Base-by-base conservation (phyloP, 768 basidiomycete species). In the Tylopilus plumbeoviolaceoides region DNA sequence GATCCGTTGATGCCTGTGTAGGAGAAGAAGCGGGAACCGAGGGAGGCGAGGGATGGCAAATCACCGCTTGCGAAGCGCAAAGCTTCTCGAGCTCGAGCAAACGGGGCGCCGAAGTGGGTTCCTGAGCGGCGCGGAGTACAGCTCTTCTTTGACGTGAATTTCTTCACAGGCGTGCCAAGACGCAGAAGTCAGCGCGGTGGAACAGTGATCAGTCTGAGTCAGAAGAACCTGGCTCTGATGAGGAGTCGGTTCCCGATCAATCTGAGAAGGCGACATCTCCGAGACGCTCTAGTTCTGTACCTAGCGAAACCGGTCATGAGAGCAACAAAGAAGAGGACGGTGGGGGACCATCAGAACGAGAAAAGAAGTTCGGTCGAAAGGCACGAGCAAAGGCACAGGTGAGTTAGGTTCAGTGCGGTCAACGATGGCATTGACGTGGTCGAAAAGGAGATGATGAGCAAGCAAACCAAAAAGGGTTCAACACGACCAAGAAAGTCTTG, bases 21-120 rank as follows among this genome's bases (percentile, higher is more conserved):
- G 62, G 72, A 80, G 64, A 72, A 71, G 58, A 70, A 60, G 20
- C 65, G 67, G 15, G 68, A 65, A 45, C 52, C 58, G 2, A 60
- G 33, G 35, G 79, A 83, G 56, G 72, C 73, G 57, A 80, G 75
- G 54, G 79, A 84, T 28, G 72, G 75, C 30, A 82, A 80, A 65
- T 69, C 73, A 1, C 70, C 78, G 25, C 66, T 62, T 50, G 68
- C 70, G 27, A 85, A 86, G 62, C 81, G 84, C 44, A 82, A 81
- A 59, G 78, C 80, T 27, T 65, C 75, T 10, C 65, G 62, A 27
- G 48, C 64, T 6, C 66, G 67, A 9, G 48, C 44, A 12, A 71
- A 69, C 47, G 68, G 68, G 15, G 55, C 45, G 1, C 42, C 56
- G 20, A 69, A 69, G 68, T 69, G 27, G 44, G 67, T 51, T 33